Conservation (phyloP, 2,329 filamentous ascomycete species). For the Epichloe glyceriae region DNA sequence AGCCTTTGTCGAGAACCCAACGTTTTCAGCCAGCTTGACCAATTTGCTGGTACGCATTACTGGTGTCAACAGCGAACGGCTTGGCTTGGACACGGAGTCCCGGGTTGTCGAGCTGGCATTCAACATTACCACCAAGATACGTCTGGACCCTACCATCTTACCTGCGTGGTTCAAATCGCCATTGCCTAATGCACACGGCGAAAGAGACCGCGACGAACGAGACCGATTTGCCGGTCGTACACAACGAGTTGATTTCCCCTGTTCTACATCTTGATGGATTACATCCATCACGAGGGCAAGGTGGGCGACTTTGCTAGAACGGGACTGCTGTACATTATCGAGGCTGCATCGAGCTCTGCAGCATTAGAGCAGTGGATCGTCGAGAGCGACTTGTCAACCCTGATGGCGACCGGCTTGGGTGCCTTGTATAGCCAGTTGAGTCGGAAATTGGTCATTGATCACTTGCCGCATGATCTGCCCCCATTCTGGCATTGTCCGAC, state of each 20-base stretch:
- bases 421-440: conserved; percentile 56
- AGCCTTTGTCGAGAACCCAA: conserved; percentile 75
- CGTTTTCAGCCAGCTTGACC: conserved; percentile 78
- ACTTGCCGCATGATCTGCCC: conserved; percentile 62
- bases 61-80: conserved; percentile 57
- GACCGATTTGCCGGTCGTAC: conserved; percentile 74
- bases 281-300: conserved; percentile 89
- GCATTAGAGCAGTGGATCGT: conserved; percentile 91
- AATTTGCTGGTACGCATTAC: conserved; percentile 72
- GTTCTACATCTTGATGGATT: conserved; percentile 91
- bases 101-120: conserved; percentile 88
- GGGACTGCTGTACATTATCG: conserved; percentile 87
- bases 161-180: conserved; percentile 77
- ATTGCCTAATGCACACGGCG: conserved; percentile 17
- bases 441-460: conserved; percentile 70
- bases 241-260: conserved; percentile 83
- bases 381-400: conserved; percentile 85
- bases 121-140: conserved; percentile 91
- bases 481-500: conserved; percentile 83
- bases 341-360: conserved; percentile 73
- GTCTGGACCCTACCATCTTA: conserved; percentile 74
- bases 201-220: conserved; percentile 43
- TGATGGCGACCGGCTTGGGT: conserved; percentile 93
- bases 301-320: conserved; percentile 94
- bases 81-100: conserved; percentile 70